Percentiles rank a stretch among this genome's conserved stretches.
phyloP scores from a whole-genome alignment of 805 yeast genomes.

The Metschnikowia henanensis region DNA sequence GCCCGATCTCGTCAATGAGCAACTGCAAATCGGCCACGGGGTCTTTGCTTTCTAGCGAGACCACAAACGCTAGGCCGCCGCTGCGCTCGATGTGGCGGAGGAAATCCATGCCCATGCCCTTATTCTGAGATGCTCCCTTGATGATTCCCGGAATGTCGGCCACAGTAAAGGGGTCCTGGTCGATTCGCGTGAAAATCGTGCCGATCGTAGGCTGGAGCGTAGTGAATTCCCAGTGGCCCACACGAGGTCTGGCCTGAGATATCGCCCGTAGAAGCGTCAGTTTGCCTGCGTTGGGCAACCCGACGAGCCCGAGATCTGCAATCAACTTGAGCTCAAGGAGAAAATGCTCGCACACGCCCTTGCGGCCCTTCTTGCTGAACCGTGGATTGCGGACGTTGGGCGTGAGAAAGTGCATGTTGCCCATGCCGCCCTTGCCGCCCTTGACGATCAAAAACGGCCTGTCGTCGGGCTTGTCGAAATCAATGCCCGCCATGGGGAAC shows the following conservation, averaged over 20 bases:
- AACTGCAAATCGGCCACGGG: slow-evolving; percentile 67
- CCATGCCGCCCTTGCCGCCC: slow-evolving; percentile 95
- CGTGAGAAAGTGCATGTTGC: slow-evolving; percentile 93
- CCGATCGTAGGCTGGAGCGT: slow-evolving; percentile 92
- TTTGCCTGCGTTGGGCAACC: slow-evolving; percentile 96
- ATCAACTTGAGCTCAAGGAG: slow-evolving; percentile 81
- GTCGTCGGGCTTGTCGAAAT: slow-evolving; percentile 57
- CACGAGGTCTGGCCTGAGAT: slow-evolving; percentile 83
- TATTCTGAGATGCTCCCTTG: slow-evolving; percentile 79
- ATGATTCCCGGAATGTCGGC: slow-evolving; percentile 98
- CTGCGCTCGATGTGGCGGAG: slow-evolving; percentile 91
- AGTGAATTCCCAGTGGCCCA: slow-evolving; percentile 97
- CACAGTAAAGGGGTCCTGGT: slow-evolving; percentile 75
- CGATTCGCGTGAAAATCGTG: slow-evolving; percentile 68
- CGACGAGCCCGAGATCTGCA: slow-evolving; percentile 94
- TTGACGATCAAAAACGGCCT: slow-evolving; percentile 67
- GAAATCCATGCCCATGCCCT: slow-evolving; percentile 93
- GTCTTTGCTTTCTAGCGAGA: slow-evolving; percentile 66
- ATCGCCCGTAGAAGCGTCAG: slow-evolving; percentile 85
- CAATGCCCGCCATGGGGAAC: slow-evolving; percentile 83
- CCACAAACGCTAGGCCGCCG: slow-evolving; percentile 83
- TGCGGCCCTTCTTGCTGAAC: slow-evolving; percentile 80
- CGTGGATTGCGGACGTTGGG: slow-evolving; percentile 84
- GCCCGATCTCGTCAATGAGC: slow-evolving; percentile 71
- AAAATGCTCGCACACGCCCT: slow-evolving; percentile 63